These are phyloP conservation scores for Penicillium sp. DNA, from an alignment of 2,329 filamentous ascomycete species.

Conservation along the genomic window DNA sequence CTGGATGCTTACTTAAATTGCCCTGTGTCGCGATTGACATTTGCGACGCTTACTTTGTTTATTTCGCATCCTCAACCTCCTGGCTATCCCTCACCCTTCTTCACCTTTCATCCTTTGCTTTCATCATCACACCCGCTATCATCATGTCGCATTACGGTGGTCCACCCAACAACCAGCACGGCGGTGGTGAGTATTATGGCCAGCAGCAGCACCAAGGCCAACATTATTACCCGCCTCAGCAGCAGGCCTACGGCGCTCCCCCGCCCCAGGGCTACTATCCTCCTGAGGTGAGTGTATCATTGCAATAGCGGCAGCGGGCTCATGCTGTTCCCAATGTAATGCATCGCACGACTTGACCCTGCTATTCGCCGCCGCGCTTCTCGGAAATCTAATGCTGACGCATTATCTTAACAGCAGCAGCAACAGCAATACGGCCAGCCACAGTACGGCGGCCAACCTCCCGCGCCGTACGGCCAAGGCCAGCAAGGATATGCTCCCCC, in stretches of 20 bases:
- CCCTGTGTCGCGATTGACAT: neutral
- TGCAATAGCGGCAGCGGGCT: neutral
- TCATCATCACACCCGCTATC: neutral
- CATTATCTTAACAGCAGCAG: conserved; percentile 9
- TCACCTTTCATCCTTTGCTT: neutral
- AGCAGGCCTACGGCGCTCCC: conserved; percentile 21
- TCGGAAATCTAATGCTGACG: neutral
- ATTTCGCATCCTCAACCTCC: neutral
- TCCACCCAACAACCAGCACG: conserved; percentile 27
- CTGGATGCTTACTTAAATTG: conserved; percentile 1
- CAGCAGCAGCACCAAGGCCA: conserved; percentile 24
- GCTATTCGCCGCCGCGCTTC: neutral
- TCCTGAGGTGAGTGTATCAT: conserved; percentile 24
- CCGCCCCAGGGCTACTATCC: conserved; percentile 29
- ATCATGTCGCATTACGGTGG: conserved; percentile 25
- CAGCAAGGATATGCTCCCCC: conserved; percentile 13
- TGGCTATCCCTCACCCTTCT: neutral
- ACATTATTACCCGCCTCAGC: conserved; percentile 16
- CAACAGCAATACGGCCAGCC: conserved; percentile 15
- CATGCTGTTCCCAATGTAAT: neutral
- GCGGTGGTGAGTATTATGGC: conserved; percentile 21
- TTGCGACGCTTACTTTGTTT: neutral
- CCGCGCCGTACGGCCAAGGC: conserved; percentile 18
- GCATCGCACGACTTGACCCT: neutral
- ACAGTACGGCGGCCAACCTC: conserved; percentile 19